These are phyloP conservation scores for Heterobasidion irregulare DNA, from an alignment of 1,284 basidiomycete species.

Conservation along the genomic window DNA sequence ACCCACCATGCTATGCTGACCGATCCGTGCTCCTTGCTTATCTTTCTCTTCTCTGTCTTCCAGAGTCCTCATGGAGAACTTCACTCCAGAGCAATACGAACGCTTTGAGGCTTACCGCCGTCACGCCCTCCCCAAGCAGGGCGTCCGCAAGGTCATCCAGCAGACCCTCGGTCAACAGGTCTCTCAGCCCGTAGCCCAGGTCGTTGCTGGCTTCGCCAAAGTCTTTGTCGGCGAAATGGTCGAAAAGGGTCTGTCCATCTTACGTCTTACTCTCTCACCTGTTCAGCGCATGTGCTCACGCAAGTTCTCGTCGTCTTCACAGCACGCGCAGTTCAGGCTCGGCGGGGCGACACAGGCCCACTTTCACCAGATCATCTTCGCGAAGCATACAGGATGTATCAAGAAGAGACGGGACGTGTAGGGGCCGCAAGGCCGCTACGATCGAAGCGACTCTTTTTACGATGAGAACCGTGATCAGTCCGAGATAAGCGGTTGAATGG, in stretches of 20 bases:
- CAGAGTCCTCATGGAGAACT: slow-evolving; percentile 83
- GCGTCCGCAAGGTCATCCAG: slow-evolving; percentile 83
- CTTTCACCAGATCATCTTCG: slow-evolving; percentile 82
- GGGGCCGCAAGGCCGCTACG: slow-evolving; percentile 64
- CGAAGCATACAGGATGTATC: slow-evolving; percentile 81
- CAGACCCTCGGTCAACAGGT: slow-evolving; percentile 78
- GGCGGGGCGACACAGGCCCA: slow-evolving; percentile 67
- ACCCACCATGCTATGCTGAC: neutral
- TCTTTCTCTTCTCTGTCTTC: neutral
- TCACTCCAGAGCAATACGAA: slow-evolving; percentile 78
- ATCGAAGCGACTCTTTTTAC: slow-evolving; percentile 58
- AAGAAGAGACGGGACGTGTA: slow-evolving; percentile 70
- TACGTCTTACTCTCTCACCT: neutral
- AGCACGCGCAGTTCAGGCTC: slow-evolving; percentile 75
- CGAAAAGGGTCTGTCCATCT: slow-evolving; percentile 58
- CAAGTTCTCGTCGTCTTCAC: neutral
- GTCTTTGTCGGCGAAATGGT: slow-evolving; percentile 91
- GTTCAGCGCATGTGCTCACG: neutral
- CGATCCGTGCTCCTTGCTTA: neutral
- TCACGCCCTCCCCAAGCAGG: slow-evolving; percentile 76
- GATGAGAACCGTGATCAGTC: slow-evolving; percentile 21
- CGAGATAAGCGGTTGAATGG: no score
- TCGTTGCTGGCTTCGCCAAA: slow-evolving; percentile 84
- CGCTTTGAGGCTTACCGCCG: slow-evolving; percentile 83
- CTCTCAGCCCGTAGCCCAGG: slow-evolving; percentile 79